A percentile compares a stretch with the other conserved stretches of the same genome.
phyloP scores from a whole-genome alignment of 495 filamentous ascomycete species.

The Hypoxylon lenormandii region DNA sequence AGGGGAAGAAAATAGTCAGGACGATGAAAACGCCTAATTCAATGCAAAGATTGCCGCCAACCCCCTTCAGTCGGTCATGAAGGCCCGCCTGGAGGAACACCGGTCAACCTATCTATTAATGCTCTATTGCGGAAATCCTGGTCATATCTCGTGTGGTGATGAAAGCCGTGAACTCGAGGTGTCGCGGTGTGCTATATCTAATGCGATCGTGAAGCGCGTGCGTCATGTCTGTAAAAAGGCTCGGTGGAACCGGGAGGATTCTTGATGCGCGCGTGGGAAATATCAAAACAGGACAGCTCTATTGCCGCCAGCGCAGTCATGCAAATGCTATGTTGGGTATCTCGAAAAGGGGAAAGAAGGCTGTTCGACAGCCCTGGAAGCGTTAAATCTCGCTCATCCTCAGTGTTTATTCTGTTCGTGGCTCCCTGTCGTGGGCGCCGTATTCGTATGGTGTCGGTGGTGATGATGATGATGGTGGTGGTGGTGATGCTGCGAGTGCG shows the following conservation, averaged over 20 bases:
- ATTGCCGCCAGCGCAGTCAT: slow-evolving; percentile 25
- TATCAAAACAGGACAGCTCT: slow-evolving; percentile 19
- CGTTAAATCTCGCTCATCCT: slow-evolving; percentile 7
- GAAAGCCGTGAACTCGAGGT: neutral
- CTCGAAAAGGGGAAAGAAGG: slow-evolving; percentile 28
- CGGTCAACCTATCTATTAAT: slow-evolving; percentile 34
- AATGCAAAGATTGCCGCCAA: slow-evolving; percentile 23
- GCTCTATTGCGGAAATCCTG: slow-evolving; percentile 19
- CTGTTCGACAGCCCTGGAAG: slow-evolving; percentile 18
- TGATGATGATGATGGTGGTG: slow-evolving; percentile 42
- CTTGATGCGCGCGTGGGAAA: slow-evolving; percentile 3
- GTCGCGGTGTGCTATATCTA: slow-evolving; percentile 40
- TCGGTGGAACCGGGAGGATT: slow-evolving; percentile 9
- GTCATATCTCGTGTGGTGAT: slow-evolving; percentile 15
- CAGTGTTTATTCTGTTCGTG: slow-evolving; percentile 45
- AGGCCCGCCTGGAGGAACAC: slow-evolving; percentile 9
- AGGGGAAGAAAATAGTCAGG: slow-evolving; percentile 4
- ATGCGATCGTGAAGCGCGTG: slow-evolving; percentile 35
- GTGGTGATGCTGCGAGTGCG: slow-evolving; percentile 37
- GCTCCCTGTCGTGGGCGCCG: slow-evolving; percentile 23
- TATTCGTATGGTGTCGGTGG: slow-evolving; percentile 42
- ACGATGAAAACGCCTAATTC: slow-evolving; percentile 35
- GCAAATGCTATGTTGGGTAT: slow-evolving; percentile 47
- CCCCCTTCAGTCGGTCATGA: slow-evolving; percentile 8
- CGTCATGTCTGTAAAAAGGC: neutral